Percentiles rank a stretch among this genome's conserved stretches.
Conservation (phyloP, 2,329 filamentous ascomycete species). For the Orbilia javanica region DNA sequence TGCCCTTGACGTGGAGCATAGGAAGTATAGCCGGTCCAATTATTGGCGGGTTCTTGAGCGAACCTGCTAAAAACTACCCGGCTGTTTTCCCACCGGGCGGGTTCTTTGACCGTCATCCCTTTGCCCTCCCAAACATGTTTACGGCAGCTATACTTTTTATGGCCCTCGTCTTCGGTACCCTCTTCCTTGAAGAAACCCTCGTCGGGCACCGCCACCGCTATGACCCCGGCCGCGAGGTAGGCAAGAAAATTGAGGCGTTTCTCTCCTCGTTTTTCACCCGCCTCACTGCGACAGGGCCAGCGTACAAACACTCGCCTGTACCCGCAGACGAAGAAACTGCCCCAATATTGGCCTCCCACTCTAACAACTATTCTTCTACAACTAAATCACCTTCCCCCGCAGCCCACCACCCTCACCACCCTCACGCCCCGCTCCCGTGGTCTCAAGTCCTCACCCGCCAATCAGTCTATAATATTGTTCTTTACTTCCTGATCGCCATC, state of each 20-base stretch:
- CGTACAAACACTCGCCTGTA: conserved; percentile 62
- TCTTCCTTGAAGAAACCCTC: conserved; percentile 90
- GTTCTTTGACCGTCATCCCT: conserved; percentile 83
- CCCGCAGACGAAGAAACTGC: conserved; percentile 65
- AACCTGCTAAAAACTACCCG: conserved; percentile 81
- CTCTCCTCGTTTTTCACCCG: conserved; percentile 59
- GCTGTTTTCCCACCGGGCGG: conserved; percentile 74
- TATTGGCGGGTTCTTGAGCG: conserved; percentile 85
- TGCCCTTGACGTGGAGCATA: conserved; percentile 90
- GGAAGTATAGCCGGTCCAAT: conserved; percentile 89
- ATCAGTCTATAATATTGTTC: conserved; percentile 78
- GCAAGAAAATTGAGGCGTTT: conserved; percentile 73
- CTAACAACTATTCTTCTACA: conserved; percentile 4
- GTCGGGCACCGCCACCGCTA: conserved; percentile 75
- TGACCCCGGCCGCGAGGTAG: conserved; percentile 82
- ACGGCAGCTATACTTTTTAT: conserved; percentile 81
- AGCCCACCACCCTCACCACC: conserved; percentile 56
- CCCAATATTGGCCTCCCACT: conserved; percentile 54
- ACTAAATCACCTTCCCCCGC: conserved; percentile 15
- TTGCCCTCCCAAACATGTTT: conserved; percentile 84
- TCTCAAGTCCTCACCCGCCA: conserved; percentile 79
- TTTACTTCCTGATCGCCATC: conserved; percentile 84
- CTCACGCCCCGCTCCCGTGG: conserved; percentile 64
- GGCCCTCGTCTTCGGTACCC: conserved; percentile 77
- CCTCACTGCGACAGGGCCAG: conserved; percentile 58